A percentile compares a stretch with the other conserved stretches of the same genome.
phyloP scores from a whole-genome alignment of 495 filamentous ascomycete species.

The Chaetomium fimeti region DNA sequence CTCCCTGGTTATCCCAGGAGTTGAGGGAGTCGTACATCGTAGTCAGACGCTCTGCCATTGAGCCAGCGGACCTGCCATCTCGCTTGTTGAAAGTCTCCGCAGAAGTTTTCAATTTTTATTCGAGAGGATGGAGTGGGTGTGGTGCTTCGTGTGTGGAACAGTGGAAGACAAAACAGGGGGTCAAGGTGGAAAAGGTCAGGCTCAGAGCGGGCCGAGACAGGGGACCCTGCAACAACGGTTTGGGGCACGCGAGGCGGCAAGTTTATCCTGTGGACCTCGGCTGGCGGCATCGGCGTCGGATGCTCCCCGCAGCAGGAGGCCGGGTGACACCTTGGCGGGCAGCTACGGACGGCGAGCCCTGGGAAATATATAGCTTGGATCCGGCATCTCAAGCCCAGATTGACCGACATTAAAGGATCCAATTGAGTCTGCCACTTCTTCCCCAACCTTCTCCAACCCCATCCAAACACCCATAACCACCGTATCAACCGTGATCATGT shows the following conservation, averaged over 20 bases:
- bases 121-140: no score
- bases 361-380: not conserved
- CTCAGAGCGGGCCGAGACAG: not conserved
- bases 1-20: not conserved
- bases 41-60: constrained; percentile 1
- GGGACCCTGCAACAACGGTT: not conserved
- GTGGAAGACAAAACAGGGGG: not conserved
- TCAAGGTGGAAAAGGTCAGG: constrained; percentile 24
- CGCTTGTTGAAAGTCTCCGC: not conserved
- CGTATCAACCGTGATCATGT: constrained; percentile 31
- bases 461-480: not conserved
- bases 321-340: constrained; percentile 6
- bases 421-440: not conserved
- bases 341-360: not conserved
- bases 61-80: not conserved
- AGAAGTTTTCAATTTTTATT: no score
- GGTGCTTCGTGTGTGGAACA: no score
- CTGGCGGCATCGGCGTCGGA: constrained; percentile 25
- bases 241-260: not conserved
- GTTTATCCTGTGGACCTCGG: constrained; percentile 28
- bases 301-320: constrained; percentile 12
- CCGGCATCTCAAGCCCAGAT: not conserved
- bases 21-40: not conserved
- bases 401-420: not conserved
- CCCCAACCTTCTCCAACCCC: not conserved